phyloP scores from a whole-genome alignment of 805 yeast genomes.

The Metschnikowia aberdeeniae region DNA sequence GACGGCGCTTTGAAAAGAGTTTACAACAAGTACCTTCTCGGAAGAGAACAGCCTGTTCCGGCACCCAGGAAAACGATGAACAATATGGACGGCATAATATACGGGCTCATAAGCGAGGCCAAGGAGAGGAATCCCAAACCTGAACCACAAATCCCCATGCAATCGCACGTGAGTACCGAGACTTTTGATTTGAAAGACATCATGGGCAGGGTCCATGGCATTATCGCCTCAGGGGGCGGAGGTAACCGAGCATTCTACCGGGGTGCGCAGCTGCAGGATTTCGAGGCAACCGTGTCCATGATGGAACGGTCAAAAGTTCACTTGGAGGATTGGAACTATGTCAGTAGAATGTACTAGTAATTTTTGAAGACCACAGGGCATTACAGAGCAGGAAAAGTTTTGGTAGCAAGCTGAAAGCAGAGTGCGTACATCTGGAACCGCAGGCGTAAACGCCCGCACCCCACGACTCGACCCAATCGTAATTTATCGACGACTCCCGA shows the following conservation, averaged over 20 bases:
- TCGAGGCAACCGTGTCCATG: conserved; percentile 9
- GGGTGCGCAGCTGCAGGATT: conserved; percentile 13
- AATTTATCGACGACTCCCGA: conserved; percentile 18
- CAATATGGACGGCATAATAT: conserved; percentile 14
- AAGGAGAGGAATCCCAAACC: conserved; percentile 1
- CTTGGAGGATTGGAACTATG: conserved; percentile 35
- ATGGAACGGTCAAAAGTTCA: conserved; percentile 25
- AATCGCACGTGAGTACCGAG: neutral
- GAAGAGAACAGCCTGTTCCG: neutral
- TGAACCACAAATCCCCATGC: neutral
- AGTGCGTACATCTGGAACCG: conserved; percentile 1
- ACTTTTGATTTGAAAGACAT: conserved; percentile 20
- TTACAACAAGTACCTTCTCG: neutral
- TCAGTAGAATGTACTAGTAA: conserved; percentile 23
- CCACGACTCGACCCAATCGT: conserved; percentile 9
- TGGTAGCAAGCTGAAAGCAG: neutral
- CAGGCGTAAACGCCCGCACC: neutral
- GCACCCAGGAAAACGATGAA: conserved; percentile 1
- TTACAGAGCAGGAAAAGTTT: neutral
- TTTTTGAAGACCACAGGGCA: neutral
- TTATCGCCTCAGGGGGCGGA: conserved; percentile 8
- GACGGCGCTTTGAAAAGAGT: neutral
- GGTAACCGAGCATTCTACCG: neutral
- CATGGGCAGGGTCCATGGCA: conserved; percentile 30
- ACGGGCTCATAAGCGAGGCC: conserved; percentile 25